These are phyloP conservation scores for Sporisorium scitamineum DNA, from an alignment of 1,284 basidiomycete genomes.

Conservation along the genomic window DNA sequence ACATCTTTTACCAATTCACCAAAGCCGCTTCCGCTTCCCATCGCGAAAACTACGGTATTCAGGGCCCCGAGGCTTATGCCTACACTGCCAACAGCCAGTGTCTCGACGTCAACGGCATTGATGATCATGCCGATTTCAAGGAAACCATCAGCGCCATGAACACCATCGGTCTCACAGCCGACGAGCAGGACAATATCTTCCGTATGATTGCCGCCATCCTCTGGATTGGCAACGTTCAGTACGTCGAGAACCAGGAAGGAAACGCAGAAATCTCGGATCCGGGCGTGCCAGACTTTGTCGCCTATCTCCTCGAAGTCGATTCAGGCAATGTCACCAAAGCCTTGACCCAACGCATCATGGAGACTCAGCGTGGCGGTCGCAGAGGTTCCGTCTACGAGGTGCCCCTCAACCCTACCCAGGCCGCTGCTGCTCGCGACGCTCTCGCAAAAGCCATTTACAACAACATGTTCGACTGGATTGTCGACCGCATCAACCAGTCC, in stretches of 20 bases:
- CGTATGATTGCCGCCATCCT: conserved; percentile 91
- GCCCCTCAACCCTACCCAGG: conserved; percentile 93
- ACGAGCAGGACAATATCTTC: conserved; percentile 93
- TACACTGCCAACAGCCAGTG: conserved; percentile 94
- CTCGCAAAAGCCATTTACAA: conserved; percentile 97
- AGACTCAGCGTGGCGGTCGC: conserved; percentile 82
- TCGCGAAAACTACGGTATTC: conserved; percentile 93
- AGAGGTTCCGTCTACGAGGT: conserved; percentile 96
- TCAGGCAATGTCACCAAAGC: conserved; percentile 83
- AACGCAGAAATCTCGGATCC: conserved; percentile 85
- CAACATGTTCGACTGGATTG: conserved; percentile 99
- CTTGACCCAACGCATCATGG: conserved; percentile 86
- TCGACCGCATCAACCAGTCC: conserved; percentile 92
- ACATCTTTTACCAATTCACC: conserved; percentile 99
- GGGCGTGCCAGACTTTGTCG: conserved; percentile 93
- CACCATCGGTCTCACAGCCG: conserved; percentile 83
- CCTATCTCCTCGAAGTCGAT: conserved; percentile 92
- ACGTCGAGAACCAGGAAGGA: conserved; percentile 90
- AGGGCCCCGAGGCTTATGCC: conserved; percentile 93
- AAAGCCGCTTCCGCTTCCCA: conserved; percentile 91
- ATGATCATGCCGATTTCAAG: conserved; percentile 86
- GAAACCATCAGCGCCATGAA: conserved; percentile 96
- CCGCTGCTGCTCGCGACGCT: conserved; percentile 87
- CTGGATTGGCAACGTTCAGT: conserved; percentile 86
- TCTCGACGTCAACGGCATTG: conserved; percentile 89